A percentile compares a stretch with the other conserved stretches of the same genome.
phyloP scores from a whole-genome alignment of 139 green algal species.

The Chlorella sp. region DNA sequence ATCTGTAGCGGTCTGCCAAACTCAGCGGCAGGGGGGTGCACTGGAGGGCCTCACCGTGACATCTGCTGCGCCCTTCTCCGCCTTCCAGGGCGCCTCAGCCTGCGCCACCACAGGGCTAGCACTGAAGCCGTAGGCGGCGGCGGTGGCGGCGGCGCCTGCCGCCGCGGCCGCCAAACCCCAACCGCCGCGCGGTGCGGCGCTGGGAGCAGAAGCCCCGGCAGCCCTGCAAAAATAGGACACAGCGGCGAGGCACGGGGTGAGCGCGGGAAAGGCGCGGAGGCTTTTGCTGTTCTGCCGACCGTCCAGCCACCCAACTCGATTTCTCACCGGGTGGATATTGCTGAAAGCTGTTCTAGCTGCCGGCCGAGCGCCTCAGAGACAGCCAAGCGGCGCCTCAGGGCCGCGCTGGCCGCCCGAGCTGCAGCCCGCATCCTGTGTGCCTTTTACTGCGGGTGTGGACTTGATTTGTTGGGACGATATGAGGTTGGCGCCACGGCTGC shows the following conservation, averaged over 20 bases:
- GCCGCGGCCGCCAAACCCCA: not conserved
- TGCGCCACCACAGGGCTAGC: conserved; percentile 1
- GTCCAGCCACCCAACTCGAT: not conserved
- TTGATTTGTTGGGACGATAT: too few relatives aligned
- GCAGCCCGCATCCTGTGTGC: not conserved
- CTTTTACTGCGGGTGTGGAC: too few relatives aligned
- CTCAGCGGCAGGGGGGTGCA: not conserved
- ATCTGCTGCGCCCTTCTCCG: not conserved
- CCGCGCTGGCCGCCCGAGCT: not conserved
- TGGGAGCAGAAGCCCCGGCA: not conserved
- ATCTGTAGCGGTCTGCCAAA: too few relatives aligned
- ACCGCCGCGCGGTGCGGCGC: not conserved
- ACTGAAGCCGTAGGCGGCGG: conserved; percentile 1
- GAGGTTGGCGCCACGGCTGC: too few relatives aligned
- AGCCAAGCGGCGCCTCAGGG: conserved; percentile 1
- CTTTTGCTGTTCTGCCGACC: not conserved
- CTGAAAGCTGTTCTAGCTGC: not conserved
- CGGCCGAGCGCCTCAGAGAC: not conserved
- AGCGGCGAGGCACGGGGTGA: not conserved
- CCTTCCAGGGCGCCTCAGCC: conserved; percentile 20
- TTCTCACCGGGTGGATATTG: not conserved
- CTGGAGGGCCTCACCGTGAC: not conserved
- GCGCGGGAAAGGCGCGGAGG: not conserved
- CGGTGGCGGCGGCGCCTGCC: conserved; percentile 3
- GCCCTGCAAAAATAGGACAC: not conserved